Evolutionary conservation across 352 stramenopile species (phyloP), one percentile per base, ranked within the genome.

Genomic region (Thalassiosira pacifica): DNA sequence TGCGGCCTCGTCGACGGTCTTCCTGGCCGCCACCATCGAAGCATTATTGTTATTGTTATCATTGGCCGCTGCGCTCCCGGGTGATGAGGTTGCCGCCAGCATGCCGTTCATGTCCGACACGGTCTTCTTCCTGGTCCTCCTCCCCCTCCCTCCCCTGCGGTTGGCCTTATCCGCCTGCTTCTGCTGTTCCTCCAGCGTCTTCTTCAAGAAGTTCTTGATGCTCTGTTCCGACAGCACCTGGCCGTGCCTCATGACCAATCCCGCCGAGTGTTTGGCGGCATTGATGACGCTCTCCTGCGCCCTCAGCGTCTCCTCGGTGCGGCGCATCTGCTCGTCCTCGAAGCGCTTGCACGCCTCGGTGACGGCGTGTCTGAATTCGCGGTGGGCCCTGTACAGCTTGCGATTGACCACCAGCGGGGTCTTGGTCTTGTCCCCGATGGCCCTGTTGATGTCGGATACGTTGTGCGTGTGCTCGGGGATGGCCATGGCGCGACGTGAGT

Each of bases 21-120:
- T 40, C 53, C 37, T 61, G 5, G 9, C 32, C 26, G 2, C 29
- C 9, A 24, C 45, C 1, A n/a, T 53, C 18, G 29, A 26, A 31
- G 37, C 22, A 24, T 13, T n/a, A 66, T 1, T n/a, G 24, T 27
- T 61, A 16, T 18, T 11, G 24, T 34, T 55, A 45, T 40, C n/a
- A n/a, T n/a, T n/a, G n/a, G n/a, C 63, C 26, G 10, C 16, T 40
- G 26, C 19, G 9, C 37, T 34, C 45, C 18, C n/a, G 26, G 60
- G 29, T 53, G 53, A 27, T 32, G 61, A 57, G 18, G 68, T 53
- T 48, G 61, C 32, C 64, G 31, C 22, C 70, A 95, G 57, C 91
- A 95, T 94, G 26, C 71, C 85, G 63, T 76, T 84, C 74, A 95
- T 92, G 67, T 95, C 89, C 11, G 90, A 94, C 72, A 90, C 88